phyloP scores from a whole-genome alignment of 805 yeast species.

The Aciculoconidium aculeatum region DNA sequence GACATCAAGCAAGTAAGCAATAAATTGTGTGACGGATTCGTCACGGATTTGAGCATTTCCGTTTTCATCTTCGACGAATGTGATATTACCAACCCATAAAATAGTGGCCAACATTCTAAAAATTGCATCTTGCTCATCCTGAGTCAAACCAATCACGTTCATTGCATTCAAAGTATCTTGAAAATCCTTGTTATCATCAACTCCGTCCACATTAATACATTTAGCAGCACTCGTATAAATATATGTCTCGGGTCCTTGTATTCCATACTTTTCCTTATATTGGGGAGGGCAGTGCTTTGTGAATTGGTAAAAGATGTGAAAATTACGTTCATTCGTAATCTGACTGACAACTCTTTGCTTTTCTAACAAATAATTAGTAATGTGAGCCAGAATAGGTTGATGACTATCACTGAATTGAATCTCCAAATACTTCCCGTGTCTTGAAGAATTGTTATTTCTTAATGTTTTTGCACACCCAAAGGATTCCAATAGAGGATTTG shows the following conservation, averaged over 20 bases:
- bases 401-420: conserved; percentile 73
- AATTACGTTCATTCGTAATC: conserved; percentile 85
- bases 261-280: conserved; percentile 80
- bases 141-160: conserved; percentile 77
- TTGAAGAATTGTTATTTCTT: conserved; percentile 81
- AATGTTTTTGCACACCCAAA: conserved; percentile 93
- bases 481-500: conserved; percentile 86
- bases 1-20: conserved; percentile 85
- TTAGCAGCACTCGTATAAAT: conserved; percentile 81
- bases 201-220: conserved; percentile 79
- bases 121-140: conserved; percentile 83
- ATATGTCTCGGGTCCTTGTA: conserved; percentile 92
- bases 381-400: conserved; percentile 93
- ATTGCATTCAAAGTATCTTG: conserved; percentile 79
- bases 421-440: conserved; percentile 92
- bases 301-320: conserved; percentile 94
- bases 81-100: conserved; percentile 91
- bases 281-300: conserved; percentile 84
- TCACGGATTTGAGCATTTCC: conserved; percentile 84
- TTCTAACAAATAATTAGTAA: conserved; percentile 89
- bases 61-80: conserved; percentile 78
- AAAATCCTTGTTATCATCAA: conserved; percentile 79
- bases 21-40: conserved; percentile 86
- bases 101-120: conserved; percentile 80
- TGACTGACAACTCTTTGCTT: conserved; percentile 97